Evolutionary conservation across 768 basidiomycete species (phyloP).

Genomic region (Mycena indigotica): DNA sequence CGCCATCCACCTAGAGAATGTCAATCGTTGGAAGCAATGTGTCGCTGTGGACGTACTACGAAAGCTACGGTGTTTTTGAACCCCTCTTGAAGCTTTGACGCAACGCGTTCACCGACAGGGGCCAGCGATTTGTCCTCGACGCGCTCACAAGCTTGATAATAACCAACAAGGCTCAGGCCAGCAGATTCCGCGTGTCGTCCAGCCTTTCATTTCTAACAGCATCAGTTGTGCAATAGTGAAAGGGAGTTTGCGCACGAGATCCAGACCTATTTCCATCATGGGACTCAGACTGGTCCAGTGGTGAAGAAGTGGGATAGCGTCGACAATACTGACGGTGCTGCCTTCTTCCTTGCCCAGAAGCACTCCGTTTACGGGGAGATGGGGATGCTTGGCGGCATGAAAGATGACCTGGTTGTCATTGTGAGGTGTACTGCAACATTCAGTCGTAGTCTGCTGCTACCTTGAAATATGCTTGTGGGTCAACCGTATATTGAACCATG

Average conservation of each 20-base stretch:
- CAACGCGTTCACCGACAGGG: conserved; percentile 67
- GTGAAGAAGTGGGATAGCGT: conserved; percentile 78
- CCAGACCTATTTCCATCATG: conserved; percentile 85
- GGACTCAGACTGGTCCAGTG: conserved; percentile 84
- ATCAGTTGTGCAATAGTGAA: not conserved
- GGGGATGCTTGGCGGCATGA: conserved; percentile 81
- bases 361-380: conserved; percentile 74
- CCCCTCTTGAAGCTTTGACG: conserved; percentile 51
- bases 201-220: conserved; percentile 45
- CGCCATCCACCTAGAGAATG: conserved; percentile 58
- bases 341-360: conserved; percentile 57
- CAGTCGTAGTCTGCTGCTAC: conserved; percentile 26
- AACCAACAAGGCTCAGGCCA: conserved; percentile 62
- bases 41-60: conserved; percentile 62
- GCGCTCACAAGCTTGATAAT: conserved; percentile 74
- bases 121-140: conserved; percentile 62
- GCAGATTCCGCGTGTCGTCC: conserved; percentile 57
- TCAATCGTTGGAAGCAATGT: no score
- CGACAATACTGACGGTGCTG: conserved; percentile 51
- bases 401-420: conserved; percentile 41
- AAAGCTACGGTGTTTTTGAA: conserved; percentile 69
- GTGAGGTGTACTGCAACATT: not conserved
- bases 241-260: conserved; percentile 52
- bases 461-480: conserved; percentile 68
- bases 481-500: conserved; percentile 53